A percentile compares a stretch with the other conserved stretches of the same genome.
phyloP scores from a whole-genome alignment of 2,329 filamentous ascomycete species.

The Aureobasidium subglaciale region DNA sequence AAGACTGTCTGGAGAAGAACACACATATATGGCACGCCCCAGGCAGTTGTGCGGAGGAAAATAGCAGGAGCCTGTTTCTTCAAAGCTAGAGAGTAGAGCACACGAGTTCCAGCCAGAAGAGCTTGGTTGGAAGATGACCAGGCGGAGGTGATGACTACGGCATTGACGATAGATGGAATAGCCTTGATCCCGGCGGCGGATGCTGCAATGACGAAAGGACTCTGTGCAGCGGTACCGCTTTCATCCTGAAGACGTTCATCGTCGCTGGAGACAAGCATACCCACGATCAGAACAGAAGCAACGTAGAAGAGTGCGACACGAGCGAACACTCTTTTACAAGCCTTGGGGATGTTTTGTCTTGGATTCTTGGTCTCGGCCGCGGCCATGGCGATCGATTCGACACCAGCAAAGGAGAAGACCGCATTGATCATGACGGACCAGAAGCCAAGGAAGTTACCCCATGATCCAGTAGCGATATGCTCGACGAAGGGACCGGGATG shows the following conservation, averaged over 20 bases:
- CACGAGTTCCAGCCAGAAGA: conserved; percentile 66
- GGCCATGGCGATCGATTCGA: conserved; percentile 72
- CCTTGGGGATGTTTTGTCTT: conserved; percentile 65
- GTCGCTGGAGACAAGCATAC: conserved; percentile 58
- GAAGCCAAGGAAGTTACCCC: conserved; percentile 40
- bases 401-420: conserved; percentile 71
- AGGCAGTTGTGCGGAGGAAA: conserved; percentile 62
- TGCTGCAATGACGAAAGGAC: conserved; percentile 71
- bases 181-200: conserved; percentile 54
- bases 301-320: conserved; percentile 77
- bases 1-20: conserved; percentile 57
- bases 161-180: conserved; percentile 64
- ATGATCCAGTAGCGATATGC: conserved; percentile 29
- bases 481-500: conserved; percentile 39
- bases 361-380: conserved; percentile 76
- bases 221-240: conserved; percentile 46
- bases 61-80: conserved; percentile 66
- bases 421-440: conserved; percentile 57
- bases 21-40: conserved; percentile 63
- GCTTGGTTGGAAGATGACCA: conserved; percentile 73
- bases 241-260: conserved; percentile 52
- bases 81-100: conserved; percentile 63
- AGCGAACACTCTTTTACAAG: conserved; percentile 74
- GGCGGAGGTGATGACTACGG: conserved; percentile 66
- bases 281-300: conserved; percentile 64